Evolutionary conservation across 441 rosid species (phyloP), one percentile per base, ranked within the genome.

Genomic region (Bocquillonia castaneifolia): DNA sequence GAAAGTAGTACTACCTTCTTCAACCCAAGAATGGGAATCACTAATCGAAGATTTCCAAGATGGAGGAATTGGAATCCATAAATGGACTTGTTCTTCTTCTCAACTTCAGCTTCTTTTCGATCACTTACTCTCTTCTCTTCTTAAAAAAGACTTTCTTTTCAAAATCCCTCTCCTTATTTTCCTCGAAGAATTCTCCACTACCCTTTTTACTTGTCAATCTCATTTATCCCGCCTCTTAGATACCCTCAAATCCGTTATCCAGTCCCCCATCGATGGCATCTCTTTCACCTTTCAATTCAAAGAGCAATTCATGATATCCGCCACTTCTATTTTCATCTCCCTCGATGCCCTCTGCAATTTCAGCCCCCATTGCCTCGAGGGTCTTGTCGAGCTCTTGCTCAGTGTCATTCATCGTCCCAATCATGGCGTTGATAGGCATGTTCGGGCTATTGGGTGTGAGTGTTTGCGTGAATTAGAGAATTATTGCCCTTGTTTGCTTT

Each of bases 391-490:
- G 69, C 77, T 86, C 79, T 72, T 91, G 51, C 88, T 93, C 17
- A 81, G 85, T 12, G 83, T 93, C 1, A 77, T 93, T 57, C 91
- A 93, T 79, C 88, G 97, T 32, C 97, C 94, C 8, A 93, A 93
- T 66, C 97, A 91, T 45, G 91, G 96, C 3, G 69, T 82, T 1
- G 98, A 93, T 44, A 84, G 97, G 34, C 97, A 93, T 13, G 83
- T 91, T 0, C 84, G 98, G 34, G 92, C 81, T n/a, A 59, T 85
- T 7, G 97, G 97, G 3, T 86, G 89, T 57, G 96, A 91, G 84
- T 93, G 98, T 61, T 75, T 93, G 57, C 85, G 99, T 13, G 89
- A 91, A 74, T 72, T 93, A 28, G 97, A 93, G 81, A 87, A 74
- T 56, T 73, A 78, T 23, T 88, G 77, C 63, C 95, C 99, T 31